These are phyloP conservation scores for Mycena citricolor DNA, from an alignment of 1,284 basidiomycete genomes.

Conservation along the genomic window DNA sequence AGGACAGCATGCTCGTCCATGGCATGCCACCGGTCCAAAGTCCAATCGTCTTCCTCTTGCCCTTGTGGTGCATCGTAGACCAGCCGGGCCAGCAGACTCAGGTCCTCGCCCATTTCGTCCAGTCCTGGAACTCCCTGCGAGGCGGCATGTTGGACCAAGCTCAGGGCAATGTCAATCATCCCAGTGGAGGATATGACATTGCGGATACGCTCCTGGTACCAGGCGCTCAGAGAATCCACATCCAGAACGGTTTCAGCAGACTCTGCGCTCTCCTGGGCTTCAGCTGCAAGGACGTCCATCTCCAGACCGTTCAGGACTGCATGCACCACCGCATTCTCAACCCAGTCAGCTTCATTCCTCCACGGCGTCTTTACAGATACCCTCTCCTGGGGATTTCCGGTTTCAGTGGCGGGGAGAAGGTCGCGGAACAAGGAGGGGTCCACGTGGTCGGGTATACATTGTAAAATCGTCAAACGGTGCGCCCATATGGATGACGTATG, in stretches of 20 bases:
- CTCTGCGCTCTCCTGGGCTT: conserved; percentile 27
- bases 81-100: conserved; percentile 80
- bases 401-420: conserved; percentile 65
- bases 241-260: no score
- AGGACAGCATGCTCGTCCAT: conserved; percentile 69
- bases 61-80: conserved; percentile 75
- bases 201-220: conserved; percentile 74
- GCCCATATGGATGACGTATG: conserved; percentile 65
- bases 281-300: conserved; percentile 2
- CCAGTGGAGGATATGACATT: conserved; percentile 66
- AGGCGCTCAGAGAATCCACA: conserved; percentile 62
- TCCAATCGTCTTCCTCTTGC: conserved; percentile 61
- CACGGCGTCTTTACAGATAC: conserved; percentile 35
- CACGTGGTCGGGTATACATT: conserved; percentile 72
- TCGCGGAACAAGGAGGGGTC: conserved; percentile 61
- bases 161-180: conserved; percentile 76
- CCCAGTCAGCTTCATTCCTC: conserved; percentile 56
- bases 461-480: conserved; percentile 67
- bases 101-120: conserved; percentile 86
- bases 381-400: conserved; percentile 45
- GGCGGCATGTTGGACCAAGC: conserved; percentile 81
- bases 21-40: conserved; percentile 67
- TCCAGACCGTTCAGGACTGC: conserved; percentile 36
- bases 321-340: conserved; percentile 47
- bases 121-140: conserved; percentile 77